phyloP scores from a whole-genome alignment of 352 stramenopile genomes.

The Pythium periplocum region DNA sequence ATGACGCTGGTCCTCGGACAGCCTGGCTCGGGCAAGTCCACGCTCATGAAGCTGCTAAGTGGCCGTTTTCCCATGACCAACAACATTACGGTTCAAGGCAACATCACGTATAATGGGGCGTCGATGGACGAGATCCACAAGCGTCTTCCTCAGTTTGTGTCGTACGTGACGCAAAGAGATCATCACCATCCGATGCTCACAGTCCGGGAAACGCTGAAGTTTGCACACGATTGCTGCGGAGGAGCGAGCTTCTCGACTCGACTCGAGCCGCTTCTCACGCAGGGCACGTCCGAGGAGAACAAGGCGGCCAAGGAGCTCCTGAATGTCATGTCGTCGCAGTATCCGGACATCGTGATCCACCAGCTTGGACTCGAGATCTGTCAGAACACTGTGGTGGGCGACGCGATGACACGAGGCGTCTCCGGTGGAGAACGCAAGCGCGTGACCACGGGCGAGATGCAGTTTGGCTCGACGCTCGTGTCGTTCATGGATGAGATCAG shows the following conservation, averaged over 20 bases:
- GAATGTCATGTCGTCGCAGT: slow-evolving; percentile 4
- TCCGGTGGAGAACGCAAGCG: slow-evolving; percentile 64
- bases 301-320: slow-evolving; percentile 6
- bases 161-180: slow-evolving; percentile 20
- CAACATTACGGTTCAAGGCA: slow-evolving; percentile 10
- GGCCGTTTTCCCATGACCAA: slow-evolving; percentile 15
- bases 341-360: slow-evolving; percentile 25
- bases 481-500: slow-evolving; percentile 34
- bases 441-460: slow-evolving; percentile 79
- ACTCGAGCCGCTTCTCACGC: slow-evolving; percentile 1
- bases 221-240: slow-evolving; percentile 14
- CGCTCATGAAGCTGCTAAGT: slow-evolving; percentile 9
- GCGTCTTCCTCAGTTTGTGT: slow-evolving; percentile 11
- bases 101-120: slow-evolving; percentile 16
- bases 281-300: slow-evolving; percentile 23
- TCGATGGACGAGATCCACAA: slow-evolving; percentile 1
- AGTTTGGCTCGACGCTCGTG: slow-evolving; percentile 65
- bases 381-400: slow-evolving; percentile 13
- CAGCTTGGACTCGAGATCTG: slow-evolving; percentile 25
- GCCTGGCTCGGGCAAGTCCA: slow-evolving; percentile 9
- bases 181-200: slow-evolving; percentile 21
- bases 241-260: background rate
- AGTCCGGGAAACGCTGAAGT: slow-evolving; percentile 21
- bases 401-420: slow-evolving; percentile 38
- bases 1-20: slow-evolving; percentile 10